Evolutionary conservation across 768 basidiomycete genomes (phyloP), one percentile per base, ranked within the genome.

Genomic region (Lepiota venenata): DNA sequence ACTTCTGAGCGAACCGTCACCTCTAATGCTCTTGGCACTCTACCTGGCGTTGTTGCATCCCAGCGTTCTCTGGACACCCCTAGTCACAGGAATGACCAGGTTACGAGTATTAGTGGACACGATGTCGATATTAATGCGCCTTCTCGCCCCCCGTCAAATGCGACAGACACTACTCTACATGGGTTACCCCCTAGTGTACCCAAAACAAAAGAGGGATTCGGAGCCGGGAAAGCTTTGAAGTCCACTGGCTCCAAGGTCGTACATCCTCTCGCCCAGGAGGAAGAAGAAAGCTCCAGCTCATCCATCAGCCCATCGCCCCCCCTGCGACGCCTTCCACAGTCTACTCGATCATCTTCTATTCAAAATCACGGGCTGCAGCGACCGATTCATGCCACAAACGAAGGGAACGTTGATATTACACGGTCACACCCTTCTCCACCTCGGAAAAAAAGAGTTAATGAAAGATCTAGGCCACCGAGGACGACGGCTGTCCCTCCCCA

Each of bases 281-380:
- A 54, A 22, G 45, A 52, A 52, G 44, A 42, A 27, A 52, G 51
- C 36, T 27, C 36, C 14, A 21, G 32, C 12, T 35, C 47, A 27
- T 40, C 45, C 14, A 12, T 29, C 3, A 16, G 12, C 4, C 12
- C 39, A 25, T 22, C 43, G 15, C 14, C 20, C 15, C 44, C 20
- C 29, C 20, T 32, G 20, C 42, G 27, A 16, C 44, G 22, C 7
- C 36, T 4, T 47, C 21, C 16, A 8, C 38, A 45, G 3, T 22
- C 41, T 8, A 44, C 4, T 38, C 42, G 25, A 8, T 14, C 18
- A 32, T 16, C 51, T 20, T 16, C 18, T 10, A 32, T n/a, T 32
- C 22, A 37, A 12, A 32, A 11, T 3, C 32, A 11, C 10, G 32
- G 32, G 32, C 32, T 9, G 32, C 52, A 32, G 46, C 27, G 14